Evolutionary conservation across 2,329 filamentous ascomycete species (phyloP).

Genomic region (Colletotrichum eleusines): DNA sequence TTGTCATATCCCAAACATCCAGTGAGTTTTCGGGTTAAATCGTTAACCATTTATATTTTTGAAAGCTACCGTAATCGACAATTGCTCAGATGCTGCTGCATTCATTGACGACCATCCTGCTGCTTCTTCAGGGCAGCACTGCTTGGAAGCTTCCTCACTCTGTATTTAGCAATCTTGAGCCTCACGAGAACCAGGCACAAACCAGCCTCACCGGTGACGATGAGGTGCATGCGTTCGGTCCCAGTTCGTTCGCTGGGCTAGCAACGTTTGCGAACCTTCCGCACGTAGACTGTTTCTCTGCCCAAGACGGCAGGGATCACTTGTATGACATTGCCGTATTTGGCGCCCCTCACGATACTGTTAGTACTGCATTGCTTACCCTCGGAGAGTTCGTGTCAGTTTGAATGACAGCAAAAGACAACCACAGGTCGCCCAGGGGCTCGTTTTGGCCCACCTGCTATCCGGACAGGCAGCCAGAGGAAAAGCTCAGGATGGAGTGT

Average conservation of each 20-base stretch:
- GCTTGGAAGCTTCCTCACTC: conserved; percentile 37
- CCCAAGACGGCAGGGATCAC: conserved; percentile 24
- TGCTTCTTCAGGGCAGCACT: neutral
- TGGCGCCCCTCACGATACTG: conserved; percentile 48
- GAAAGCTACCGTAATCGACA: neutral
- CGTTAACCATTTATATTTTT: neutral
- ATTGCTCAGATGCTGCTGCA: neutral
- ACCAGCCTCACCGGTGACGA: conserved; percentile 32
- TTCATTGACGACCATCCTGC: neutral
- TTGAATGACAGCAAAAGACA: conserved; percentile 20
- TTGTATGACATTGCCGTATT: conserved; percentile 48
- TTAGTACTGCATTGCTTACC: conserved; percentile 31
- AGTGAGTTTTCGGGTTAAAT: neutral
- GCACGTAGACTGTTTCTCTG: conserved; percentile 45
- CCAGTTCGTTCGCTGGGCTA: conserved; percentile 40
- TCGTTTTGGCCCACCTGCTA: conserved; percentile 47
- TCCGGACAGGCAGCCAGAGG: conserved; percentile 46
- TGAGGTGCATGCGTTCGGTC: conserved; percentile 38
- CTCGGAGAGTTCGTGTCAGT: neutral
- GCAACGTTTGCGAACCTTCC: conserved; percentile 46
- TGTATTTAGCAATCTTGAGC: conserved; percentile 3
- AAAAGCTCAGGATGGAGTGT: conserved; percentile 44
- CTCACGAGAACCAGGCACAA: conserved; percentile 39
- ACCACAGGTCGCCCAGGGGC: conserved; percentile 47
- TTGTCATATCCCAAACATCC: neutral